phyloP scores from a whole-genome alignment of 2,329 filamentous ascomycete genomes.

The Juglanconis juglandina region DNA sequence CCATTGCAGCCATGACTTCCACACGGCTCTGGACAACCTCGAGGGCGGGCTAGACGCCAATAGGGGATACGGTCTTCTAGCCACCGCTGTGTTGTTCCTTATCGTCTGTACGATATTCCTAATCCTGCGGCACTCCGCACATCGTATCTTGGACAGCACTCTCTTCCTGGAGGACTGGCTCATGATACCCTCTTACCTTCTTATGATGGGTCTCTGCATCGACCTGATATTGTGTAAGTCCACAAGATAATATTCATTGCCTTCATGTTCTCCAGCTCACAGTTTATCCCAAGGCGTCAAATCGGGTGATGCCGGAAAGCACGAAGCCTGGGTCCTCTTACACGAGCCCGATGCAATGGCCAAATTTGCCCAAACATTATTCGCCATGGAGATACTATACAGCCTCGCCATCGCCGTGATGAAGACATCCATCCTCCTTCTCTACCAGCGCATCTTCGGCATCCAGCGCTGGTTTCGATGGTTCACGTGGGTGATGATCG shows the following conservation, averaged over 20 bases:
- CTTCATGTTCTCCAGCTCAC: not conserved
- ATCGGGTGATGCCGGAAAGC: not conserved
- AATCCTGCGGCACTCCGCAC: not conserved
- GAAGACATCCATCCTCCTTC: not conserved
- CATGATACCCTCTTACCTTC: slow-evolving; percentile 6
- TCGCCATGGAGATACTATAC: slow-evolving; percentile 1
- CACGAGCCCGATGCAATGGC: not conserved
- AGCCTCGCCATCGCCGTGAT: not conserved
- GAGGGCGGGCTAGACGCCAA: slow-evolving; percentile 3
- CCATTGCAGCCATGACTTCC: not conserved
- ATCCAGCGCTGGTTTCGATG: not conserved
- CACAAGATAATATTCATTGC: not conserved
- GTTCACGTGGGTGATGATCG: not conserved
- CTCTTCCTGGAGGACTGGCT: slow-evolving; percentile 3
- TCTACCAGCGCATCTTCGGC: slow-evolving; percentile 3
- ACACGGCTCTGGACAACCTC: not conserved
- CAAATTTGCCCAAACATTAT: not conserved
- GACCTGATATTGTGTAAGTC: slow-evolving; percentile 1
- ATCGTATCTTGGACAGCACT: not conserved
- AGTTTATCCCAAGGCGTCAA: not conserved
- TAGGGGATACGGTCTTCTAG: not conserved
- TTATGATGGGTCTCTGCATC: not conserved
- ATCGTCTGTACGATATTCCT: not conserved
- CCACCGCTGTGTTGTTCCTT: not conserved
- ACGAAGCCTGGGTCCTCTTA: not conserved